Base-by-base conservation (phyloP, 371 early-diverging fungal species). In the Dichotomocladium elegans region DNA sequence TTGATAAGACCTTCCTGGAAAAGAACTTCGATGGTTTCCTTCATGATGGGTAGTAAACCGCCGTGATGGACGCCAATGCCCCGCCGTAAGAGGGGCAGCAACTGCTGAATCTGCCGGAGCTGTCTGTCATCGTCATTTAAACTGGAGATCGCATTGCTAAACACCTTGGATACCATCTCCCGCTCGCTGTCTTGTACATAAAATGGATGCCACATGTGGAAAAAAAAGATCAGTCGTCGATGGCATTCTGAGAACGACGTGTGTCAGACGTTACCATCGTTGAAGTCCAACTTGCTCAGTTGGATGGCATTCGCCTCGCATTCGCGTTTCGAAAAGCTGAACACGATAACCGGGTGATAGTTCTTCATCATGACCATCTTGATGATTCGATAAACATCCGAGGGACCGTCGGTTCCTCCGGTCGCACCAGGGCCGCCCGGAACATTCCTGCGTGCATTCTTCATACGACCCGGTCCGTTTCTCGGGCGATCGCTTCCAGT, bases 61-160 rank as follows among this genome's bases (percentile, higher is more conserved):
- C 97, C 95, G 72, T 99, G 99, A 81, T 99, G 99, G 53, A 99
- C 95, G 40, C 99, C 99, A 57, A 99, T 94, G 27, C 99, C 99
- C 49, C 97, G 91, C 53, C 88, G 78, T 26, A 99, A 78, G 28
- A 99, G 74, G 9, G 99, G 99, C 22, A 98, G 74, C 15, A 99
- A 78, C 64, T 95, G 89, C 57, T 90, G 89, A 57, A 99, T 99
- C 64, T 98, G 96, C 9, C 97, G 94, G 35, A 99, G 70, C 11
- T 77, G 68, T 30, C 95, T 90, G 74, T 99, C 99, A 56, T 99
- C 99, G 60, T 94, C 93, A 56, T 79, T 78, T 29, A 99, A 74
- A 4, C 87, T 80, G 19, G 82, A 77, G 55, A 99, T 91, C 19
- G 99, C 99, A 66, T 98, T 99, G 26, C 63, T 81, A 69, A 96